A percentile compares a stretch with the other conserved stretches of the same genome.
These are phyloP conservation scores for Colletotrichum sp. DNA, from an alignment of 2,329 filamentous ascomycete genomes.

Conservation along the genomic window DNA sequence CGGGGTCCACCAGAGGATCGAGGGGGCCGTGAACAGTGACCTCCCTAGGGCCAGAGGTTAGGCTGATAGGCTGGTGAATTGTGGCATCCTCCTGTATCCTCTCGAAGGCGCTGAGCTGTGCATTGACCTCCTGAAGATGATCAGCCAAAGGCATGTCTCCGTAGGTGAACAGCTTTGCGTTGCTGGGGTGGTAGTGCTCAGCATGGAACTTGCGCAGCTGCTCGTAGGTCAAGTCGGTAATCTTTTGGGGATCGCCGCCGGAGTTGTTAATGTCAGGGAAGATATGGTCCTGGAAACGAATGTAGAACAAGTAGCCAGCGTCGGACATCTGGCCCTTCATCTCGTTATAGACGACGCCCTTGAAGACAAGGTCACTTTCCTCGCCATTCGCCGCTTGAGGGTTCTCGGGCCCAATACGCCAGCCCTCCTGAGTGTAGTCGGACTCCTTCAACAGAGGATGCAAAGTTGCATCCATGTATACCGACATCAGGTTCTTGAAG, in stretches of 20 bases:
- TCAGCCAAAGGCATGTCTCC: constrained; percentile 87
- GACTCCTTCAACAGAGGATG: constrained; percentile 87
- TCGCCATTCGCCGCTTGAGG: constrained; percentile 62
- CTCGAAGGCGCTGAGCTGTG: constrained; percentile 75
- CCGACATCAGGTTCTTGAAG: constrained; percentile 93
- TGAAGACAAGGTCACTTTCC: constrained; percentile 82
- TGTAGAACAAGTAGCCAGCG: constrained; percentile 94
- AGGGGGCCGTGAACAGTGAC: constrained; percentile 81
- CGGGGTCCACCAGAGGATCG: constrained; percentile 83
- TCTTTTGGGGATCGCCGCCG: constrained; percentile 93
- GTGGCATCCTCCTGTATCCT: constrained; percentile 72
- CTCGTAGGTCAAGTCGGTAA: constrained; percentile 92
- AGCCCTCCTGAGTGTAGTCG: constrained; percentile 96
- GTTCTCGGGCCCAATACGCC: constrained; percentile 94
- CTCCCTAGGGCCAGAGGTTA: constrained; percentile 69
- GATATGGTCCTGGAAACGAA: constrained; percentile 91
- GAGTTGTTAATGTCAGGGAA: constrained; percentile 96
- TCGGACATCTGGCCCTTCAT: constrained; percentile 99
- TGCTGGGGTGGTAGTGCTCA: constrained; percentile 96
- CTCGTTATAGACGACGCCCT: constrained; percentile 98
- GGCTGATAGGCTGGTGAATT: constrained; percentile 76
- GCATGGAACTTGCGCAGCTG: constrained; percentile 88
- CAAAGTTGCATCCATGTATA: constrained; percentile 94
- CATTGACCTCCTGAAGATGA: constrained; percentile 80
- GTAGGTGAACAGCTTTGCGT: constrained; percentile 95